These are phyloP conservation scores for sorghum (Sorghum bicolor) DNA, from an alignment of 176 grass and related monocot species.

Conservation along the genomic window DNA sequence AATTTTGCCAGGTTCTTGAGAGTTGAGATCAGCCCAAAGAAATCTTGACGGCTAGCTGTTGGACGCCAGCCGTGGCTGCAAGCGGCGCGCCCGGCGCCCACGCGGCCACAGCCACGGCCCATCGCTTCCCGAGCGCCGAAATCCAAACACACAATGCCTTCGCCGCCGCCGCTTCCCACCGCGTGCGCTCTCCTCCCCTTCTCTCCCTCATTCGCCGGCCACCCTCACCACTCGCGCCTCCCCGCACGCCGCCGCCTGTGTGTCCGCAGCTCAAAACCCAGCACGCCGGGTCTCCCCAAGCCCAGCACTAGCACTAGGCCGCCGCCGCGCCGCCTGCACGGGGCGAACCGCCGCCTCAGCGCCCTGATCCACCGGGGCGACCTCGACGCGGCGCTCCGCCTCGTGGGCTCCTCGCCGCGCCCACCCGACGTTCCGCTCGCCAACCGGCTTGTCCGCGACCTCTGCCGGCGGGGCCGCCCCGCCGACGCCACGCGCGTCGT, in stretches of 20 bases:
- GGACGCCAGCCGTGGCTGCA: neutral
- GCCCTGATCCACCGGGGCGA: slow-evolving; percentile 50
- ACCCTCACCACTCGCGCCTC: neutral
- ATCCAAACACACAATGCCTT: slow-evolving; percentile 42
- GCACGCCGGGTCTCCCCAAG: slow-evolving; percentile 3
- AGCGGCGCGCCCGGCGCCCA: slow-evolving; percentile 9
- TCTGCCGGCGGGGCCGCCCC: slow-evolving; percentile 59
- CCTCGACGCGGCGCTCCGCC: slow-evolving; percentile 54
- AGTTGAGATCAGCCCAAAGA: neutral
- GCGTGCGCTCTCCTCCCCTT: slow-evolving; percentile 26
- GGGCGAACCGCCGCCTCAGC: slow-evolving; percentile 48
- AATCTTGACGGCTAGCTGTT: neutral
- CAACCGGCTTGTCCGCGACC: slow-evolving; percentile 61
- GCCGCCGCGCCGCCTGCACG: slow-evolving; percentile 28
- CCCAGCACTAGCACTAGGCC: neutral
- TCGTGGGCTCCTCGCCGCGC: slow-evolving; percentile 34
- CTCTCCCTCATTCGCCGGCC: slow-evolving; percentile 15
- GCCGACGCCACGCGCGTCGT: slow-evolving; percentile 52
- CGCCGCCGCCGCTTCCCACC: slow-evolving; percentile 28
- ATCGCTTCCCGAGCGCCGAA: slow-evolving; percentile 23
- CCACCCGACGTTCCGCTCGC: slow-evolving; percentile 47
- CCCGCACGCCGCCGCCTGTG: neutral
- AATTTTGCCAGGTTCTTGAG: neutral
- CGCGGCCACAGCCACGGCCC: slow-evolving; percentile 28
- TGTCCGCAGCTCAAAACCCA: slow-evolving; percentile 27